phyloP scores from a whole-genome alignment of 1,284 basidiomycete species.

The Sporisorium scitamineum region DNA sequence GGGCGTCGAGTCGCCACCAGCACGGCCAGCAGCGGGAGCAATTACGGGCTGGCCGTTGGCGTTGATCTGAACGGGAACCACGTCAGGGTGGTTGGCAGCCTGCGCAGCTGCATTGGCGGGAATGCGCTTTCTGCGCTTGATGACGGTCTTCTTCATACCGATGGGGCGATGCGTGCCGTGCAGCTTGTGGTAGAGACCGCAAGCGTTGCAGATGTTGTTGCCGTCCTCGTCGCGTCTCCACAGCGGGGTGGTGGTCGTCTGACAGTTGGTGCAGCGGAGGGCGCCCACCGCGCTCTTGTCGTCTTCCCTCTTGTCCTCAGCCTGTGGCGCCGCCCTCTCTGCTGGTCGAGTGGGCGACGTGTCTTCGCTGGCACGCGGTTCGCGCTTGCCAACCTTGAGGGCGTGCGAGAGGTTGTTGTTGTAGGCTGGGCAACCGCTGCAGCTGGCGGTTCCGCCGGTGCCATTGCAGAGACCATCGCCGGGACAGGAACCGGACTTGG shows the following conservation, averaged over 20 bases:
- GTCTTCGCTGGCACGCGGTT: conserved; percentile 28
- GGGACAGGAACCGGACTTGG: conserved; percentile 59
- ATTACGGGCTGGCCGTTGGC: conserved; percentile 47
- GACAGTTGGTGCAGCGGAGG: conserved; percentile 81
- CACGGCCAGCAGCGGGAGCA: conserved; percentile 40
- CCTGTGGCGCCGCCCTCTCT: conserved; percentile 10
- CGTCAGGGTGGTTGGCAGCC: conserved; percentile 39
- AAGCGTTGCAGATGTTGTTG: conserved; percentile 91
- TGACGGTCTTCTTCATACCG: conserved; percentile 98
- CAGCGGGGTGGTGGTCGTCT: conserved; percentile 87
- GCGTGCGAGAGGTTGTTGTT: conserved; percentile 64
- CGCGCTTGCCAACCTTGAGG: conserved; percentile 41
- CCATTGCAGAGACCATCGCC: conserved; percentile 67
- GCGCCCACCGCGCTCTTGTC: conserved; percentile 51
- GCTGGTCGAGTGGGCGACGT: conserved; percentile 23
- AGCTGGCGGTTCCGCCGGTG: conserved; percentile 62
- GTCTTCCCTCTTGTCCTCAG: conserved; percentile 39
- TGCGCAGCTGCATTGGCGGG: conserved; percentile 47
- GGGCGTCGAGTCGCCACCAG: conserved; percentile 16
- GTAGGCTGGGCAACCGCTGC: conserved; percentile 64
- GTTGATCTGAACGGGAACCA: conserved; percentile 46
- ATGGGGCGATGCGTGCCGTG: conserved; percentile 97
- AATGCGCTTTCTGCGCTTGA: conserved; percentile 96
- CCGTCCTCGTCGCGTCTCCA: conserved; percentile 92
- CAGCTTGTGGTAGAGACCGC: conserved; percentile 89